Conservation (phyloP, 306 rosid species). For the Casuarina equisetifolia region DNA sequence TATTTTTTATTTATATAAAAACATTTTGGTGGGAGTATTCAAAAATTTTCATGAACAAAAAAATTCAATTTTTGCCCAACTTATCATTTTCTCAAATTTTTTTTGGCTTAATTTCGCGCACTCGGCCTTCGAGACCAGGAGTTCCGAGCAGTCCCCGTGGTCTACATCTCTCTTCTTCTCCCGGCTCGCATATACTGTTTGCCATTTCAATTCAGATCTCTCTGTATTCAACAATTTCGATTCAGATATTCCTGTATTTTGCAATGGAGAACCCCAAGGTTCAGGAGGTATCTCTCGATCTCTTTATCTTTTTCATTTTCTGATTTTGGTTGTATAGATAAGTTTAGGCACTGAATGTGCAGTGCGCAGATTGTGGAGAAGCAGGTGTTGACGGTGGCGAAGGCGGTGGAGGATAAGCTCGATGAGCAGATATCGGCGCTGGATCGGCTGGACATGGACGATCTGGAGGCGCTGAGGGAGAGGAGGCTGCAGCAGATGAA, state of each 20-base stretch:
- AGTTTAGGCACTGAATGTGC: not conserved
- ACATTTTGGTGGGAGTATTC: too few species aligned
- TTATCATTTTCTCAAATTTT: too few species aligned
- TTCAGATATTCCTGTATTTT: conserved; percentile 19
- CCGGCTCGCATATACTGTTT: not conserved
- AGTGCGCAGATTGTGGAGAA: conserved; percentile 56
- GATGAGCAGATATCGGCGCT: conserved; percentile 86
- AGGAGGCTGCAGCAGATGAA: conserved; percentile 94
- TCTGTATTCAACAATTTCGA: conserved; percentile 16
- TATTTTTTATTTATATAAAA: too few species aligned
- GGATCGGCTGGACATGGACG: conserved; percentile 81
- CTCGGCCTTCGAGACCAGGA: too few species aligned
- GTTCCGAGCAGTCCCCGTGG: too few species aligned
- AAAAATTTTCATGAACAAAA: too few species aligned
- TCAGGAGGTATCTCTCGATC: conserved; percentile 51
- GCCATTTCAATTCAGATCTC: conserved; percentile 17
- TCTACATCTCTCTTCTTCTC: not conserved
- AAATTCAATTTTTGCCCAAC: too few species aligned
- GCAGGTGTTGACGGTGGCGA: conserved; percentile 82
- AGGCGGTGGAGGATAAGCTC: conserved; percentile 84
- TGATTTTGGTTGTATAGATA: not conserved
- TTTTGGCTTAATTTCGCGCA: too few species aligned
- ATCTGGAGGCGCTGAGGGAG: conserved; percentile 80
- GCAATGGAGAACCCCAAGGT: conserved; percentile 65
- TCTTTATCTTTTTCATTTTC: not conserved